Evolutionary conservation across 2,329 filamentous ascomycete genomes (phyloP), one percentile per base, ranked within the genome.

Genomic region (Aureobasidium melanogenum): DNA sequence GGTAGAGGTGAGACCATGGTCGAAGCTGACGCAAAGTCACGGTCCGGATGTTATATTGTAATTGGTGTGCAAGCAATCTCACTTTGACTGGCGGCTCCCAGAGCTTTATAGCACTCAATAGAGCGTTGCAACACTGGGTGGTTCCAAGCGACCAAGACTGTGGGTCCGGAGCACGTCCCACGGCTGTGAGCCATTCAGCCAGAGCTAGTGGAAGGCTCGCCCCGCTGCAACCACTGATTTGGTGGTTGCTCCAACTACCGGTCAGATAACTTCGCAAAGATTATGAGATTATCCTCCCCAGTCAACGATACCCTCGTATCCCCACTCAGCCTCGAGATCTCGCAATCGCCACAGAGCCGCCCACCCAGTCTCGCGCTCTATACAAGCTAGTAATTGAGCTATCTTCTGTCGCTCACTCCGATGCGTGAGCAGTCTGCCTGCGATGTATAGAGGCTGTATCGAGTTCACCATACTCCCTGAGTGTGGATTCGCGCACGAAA

Each of bases 401-500:
- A 55, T 30, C 51, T 55, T 55, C 17, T 28, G 36, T 43, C 51
- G 34, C 24, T 55, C 51, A 32, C 24, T 30, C 15, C 22, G 4
- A 7, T 55, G 51, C 14, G 51, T 55, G 51, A 55, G 36, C 24
- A 55, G 36, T n/a, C 36, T 55, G 22, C 51, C 51, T 43, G 51
- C 51, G 19, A 26, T 55, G 5, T 55, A 55, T 2, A 55, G 51
- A 28, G 51, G 51, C 17, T 55, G 51, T 1, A 55, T 55, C 51
- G 51, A 55, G 26, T 55, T 55, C 26, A 55, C 51, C 51, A 55
- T 55, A 43, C 51, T 55, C 2, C 51, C 51, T 22, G 51, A 38
- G 5, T 55, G 51, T 28, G 51, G 51, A 22, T 55, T 55, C 14
- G 51, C 51, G 22, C 36, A 55, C 38, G 51, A 55, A 22, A 55